Base-by-base conservation (phyloP, 1,284 basidiomycete genomes). In the Naganishia cerealis region DNA sequence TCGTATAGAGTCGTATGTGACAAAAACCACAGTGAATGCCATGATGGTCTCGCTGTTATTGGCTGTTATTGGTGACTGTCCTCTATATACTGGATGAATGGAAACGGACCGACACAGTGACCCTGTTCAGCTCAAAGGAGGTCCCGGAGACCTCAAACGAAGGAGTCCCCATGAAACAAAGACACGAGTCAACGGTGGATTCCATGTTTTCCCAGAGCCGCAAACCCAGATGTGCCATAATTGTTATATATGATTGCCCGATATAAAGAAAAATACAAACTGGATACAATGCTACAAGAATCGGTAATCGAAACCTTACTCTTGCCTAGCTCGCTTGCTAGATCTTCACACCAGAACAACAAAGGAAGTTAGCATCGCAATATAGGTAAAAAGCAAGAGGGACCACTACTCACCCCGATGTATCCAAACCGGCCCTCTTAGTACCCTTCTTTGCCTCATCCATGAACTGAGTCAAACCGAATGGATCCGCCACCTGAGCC, bases 401-500 rank as follows among this genome's bases (percentile, higher is more conserved):
- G 18, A 24, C 39, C 36, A 9, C 36, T 16, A 73, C 74, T 72
- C 57, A 74, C 73, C 68, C 67, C 26, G 71, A 66, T 15, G 70
- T 70, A 46, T 77, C 78, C 4, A 78, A 80, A 12, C 92, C 90
- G 26, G 61, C 61, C 72, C 94, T 85, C 82, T 97, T 97, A 77
- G 87, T 89, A 6, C 94, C 94, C 24, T 89, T 88, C 84, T 94
- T 97, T 15, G 95, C 96, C 77, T 94, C 92, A 77, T 97, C 92
- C 83, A 99, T 85, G 84, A 99, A 99, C 79, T 96, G 89, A 80
- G 96, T 91, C 73, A 99, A 86, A 72, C 95, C 94, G 78, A 99
- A 99, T n/a, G 97, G 94, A 84, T 99, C 96, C 8, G 87, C 68
- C 50, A 73, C 66, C 38, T 70, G 65, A 68, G 78, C 78, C 57